A percentile compares a stretch with the other conserved stretches of the same genome.
phyloP scores from a whole-genome alignment of 2,329 filamentous ascomycete species.

The Penicillium sclerotigenum region DNA sequence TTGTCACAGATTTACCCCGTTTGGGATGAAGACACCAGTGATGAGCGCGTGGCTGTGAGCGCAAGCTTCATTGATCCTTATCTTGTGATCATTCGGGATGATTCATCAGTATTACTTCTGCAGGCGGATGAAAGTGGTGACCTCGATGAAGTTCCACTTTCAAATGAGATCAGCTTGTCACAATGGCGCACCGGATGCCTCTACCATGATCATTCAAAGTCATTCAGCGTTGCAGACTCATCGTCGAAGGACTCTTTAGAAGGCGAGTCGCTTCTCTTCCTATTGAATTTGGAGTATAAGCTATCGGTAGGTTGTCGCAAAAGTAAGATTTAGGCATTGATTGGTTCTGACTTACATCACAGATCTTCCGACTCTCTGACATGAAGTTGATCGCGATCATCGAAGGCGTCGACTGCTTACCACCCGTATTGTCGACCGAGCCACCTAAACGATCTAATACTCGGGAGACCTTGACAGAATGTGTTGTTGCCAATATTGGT shows the following conservation, averaged over 20 bases:
- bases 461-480: constrained; percentile 72
- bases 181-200: constrained; percentile 83
- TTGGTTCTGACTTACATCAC: background rate
- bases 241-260: constrained; percentile 19
- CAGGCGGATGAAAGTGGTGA: constrained; percentile 79
- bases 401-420: constrained; percentile 74
- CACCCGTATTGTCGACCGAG: constrained; percentile 70
- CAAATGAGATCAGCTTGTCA: constrained; percentile 56
- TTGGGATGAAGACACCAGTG: constrained; percentile 83
- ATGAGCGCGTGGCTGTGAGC: constrained; percentile 68
- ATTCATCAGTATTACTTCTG: constrained; percentile 74
- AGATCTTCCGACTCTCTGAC: constrained; percentile 76
- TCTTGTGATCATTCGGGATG: constrained; percentile 76
- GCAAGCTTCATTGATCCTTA: constrained; percentile 87
- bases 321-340: background rate
- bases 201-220: constrained; percentile 64
- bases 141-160: constrained; percentile 73
- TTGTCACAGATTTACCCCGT: constrained; percentile 89
- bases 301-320: constrained; percentile 61
- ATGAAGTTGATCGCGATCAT: constrained; percentile 71
- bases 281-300: constrained; percentile 71
- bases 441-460: constrained; percentile 67
- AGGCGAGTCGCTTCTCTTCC: constrained; percentile 66
- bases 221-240: constrained; percentile 48
- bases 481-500: constrained; percentile 80